Evolutionary conservation across 192 early-diverging fungal genomes (phyloP).

Genomic region (Backusella circina): DNA sequence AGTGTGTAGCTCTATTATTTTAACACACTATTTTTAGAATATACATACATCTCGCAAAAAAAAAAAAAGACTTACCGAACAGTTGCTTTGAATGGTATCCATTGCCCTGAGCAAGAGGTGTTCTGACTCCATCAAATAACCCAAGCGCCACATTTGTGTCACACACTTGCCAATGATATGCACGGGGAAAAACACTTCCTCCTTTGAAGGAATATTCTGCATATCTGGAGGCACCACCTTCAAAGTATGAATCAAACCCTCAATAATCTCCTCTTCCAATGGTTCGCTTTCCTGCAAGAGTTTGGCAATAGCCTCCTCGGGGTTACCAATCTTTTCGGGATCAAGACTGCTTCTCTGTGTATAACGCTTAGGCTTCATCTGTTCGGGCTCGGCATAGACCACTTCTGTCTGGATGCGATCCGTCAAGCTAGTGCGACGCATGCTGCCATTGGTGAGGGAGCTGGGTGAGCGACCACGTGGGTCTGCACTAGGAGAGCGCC

Average conservation of each 20-base stretch:
- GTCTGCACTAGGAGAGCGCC: slow-evolving; percentile 43
- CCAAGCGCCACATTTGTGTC: slow-evolving; percentile 83
- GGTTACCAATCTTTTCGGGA: slow-evolving; percentile 19
- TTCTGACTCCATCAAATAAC: slow-evolving; percentile 78
- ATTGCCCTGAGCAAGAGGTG: slow-evolving; percentile 84
- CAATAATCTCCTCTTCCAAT: slow-evolving; percentile 75
- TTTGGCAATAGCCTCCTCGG: slow-evolving; percentile 29
- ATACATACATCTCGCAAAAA: not conserved
- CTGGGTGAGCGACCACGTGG: slow-evolving; percentile 13
- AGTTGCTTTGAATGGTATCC: slow-evolving; percentile 73
- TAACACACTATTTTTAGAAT: not conserved
- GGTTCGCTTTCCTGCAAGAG: slow-evolving; percentile 60
- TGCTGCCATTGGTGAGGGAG: not conserved
- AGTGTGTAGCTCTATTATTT: slow-evolving; percentile 53
- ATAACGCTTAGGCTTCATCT: slow-evolving; percentile 3
- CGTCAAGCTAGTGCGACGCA: slow-evolving; percentile 18
- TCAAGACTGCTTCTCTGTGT: slow-evolving; percentile 5
- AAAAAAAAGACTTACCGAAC: slow-evolving; percentile 37
- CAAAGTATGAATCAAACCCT: slow-evolving; percentile 83
- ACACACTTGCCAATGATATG: slow-evolving; percentile 87
- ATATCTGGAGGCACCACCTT: slow-evolving; percentile 84
- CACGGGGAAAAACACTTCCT: slow-evolving; percentile 94
- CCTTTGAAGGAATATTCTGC: slow-evolving; percentile 69
- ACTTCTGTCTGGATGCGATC: not conserved
- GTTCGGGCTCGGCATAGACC: slow-evolving; percentile 20